Conservation (phyloP, 768 basidiomycete species). For the Ephemerocybe angulata region DNA sequence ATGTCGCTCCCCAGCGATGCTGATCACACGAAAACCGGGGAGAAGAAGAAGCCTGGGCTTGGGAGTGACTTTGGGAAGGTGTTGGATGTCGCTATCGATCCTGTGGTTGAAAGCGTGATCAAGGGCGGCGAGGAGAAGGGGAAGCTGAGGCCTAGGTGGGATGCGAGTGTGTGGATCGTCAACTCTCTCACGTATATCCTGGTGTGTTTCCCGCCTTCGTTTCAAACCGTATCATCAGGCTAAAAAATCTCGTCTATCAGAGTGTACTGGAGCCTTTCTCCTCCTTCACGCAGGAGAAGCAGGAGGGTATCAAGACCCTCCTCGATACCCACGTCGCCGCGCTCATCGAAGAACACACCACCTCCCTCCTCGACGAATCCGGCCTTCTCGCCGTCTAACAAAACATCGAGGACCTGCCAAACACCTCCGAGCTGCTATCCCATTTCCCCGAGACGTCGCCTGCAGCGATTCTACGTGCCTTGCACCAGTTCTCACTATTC, state of each 20-base stretch:
- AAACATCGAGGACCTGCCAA: conserved; percentile 36
- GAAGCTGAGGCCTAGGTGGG: conserved; percentile 60
- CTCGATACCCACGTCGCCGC: conserved; percentile 60
- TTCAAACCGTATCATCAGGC: background rate
- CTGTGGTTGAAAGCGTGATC: conserved; percentile 73
- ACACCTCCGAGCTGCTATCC: conserved; percentile 68
- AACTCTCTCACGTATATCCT: conserved; percentile 84
- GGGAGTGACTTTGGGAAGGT: conserved; percentile 54
- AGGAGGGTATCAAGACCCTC: conserved; percentile 49
- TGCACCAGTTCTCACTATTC: conserved; percentile 78
- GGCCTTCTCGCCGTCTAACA: conserved; percentile 47
- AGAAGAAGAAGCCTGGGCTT: background rate
- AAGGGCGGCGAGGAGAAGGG: conserved; percentile 64
- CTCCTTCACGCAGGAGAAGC: conserved; percentile 60
- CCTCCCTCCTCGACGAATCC: conserved; percentile 63
- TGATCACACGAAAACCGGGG: background rate
- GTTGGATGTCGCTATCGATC: conserved; percentile 81
- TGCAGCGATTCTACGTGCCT: conserved; percentile 53
- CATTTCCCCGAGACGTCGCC: conserved; percentile 66
- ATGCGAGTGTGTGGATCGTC: conserved; percentile 75
- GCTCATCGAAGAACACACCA: conserved; percentile 59
- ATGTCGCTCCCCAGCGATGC: conserved; percentile 15
- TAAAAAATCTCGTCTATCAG: conserved; percentile 33
- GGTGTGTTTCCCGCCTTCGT: conserved; percentile 39
- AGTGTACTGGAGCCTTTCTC: conserved; percentile 61